Evolutionary conservation across 106 monocot genomes (phyloP), one percentile per base, ranked within the genome.

Genomic region (Ottelia alismoides): DNA sequence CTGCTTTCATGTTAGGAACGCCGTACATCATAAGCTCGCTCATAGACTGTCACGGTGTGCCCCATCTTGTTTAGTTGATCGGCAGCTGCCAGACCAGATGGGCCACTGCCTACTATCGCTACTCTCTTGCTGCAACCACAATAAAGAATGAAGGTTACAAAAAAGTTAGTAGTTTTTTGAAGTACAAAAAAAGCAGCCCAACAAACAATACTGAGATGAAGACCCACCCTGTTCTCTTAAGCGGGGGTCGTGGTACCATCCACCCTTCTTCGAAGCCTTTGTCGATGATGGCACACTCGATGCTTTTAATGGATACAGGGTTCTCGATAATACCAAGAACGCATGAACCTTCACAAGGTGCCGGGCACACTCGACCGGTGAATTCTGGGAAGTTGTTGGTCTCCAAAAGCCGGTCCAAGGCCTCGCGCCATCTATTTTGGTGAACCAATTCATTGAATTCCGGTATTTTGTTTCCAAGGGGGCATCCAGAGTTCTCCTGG

Each of bases 361-460:
- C 89, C 26, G 96, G 96, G 49, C 96, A 96, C 18, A 96, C 96
- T 24, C 96, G 78, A 2, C 96, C 96, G 23, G 96, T 96, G 58
- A 96, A 96, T 57, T 96, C 96, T 22, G 96, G 96, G 26, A 96
- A 96, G 76, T 96, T 96, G 71, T 96, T 89, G 19, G 96, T 96
- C 70, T 96, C 96, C 28, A 89, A 74, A 59, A 96, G 79, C 52
- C 96, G 67, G 45, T 96, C 96, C 66, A 96, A 61, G 31, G 96
- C 96, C 66, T 89, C 96, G 53, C 72, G 88, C 96, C 88, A 89
- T 40, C 85, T 72, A 57, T 85, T 76, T 47, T 89, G 96, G 70
- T 96, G 82, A 49, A 96, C 96, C 30, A 96, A 44, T 57, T 89
- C 96, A 57, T 96, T 96, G 40, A 96, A 96, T 60, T 96, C 96